Conservation (phyloP, 129 eudicot species). For the Ambrosia artemisiifolia region DNA sequence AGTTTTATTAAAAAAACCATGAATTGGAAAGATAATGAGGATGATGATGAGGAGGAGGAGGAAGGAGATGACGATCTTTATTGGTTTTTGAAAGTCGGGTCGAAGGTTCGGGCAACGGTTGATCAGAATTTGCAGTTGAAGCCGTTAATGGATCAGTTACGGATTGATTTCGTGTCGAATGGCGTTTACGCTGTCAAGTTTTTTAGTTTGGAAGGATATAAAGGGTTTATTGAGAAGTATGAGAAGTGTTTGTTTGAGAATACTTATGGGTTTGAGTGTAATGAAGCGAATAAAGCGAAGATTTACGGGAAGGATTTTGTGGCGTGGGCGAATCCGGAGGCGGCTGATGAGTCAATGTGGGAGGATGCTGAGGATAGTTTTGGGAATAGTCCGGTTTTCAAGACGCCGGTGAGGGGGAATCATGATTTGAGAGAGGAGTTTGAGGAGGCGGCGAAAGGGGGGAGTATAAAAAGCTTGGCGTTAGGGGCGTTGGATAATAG, state of each 20-base stretch:
- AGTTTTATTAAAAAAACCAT: slow-evolving; percentile 39
- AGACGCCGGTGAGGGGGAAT: slow-evolving; percentile 35
- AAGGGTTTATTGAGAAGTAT: slow-evolving; percentile 44
- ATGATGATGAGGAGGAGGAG: slow-evolving; percentile 38
- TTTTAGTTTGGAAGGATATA: slow-evolving; percentile 46
- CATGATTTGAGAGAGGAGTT: slow-evolving; percentile 76
- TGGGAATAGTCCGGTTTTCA: slow-evolving; percentile 40
- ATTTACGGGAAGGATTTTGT: slow-evolving; percentile 88
- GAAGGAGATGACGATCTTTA: slow-evolving; percentile 29
- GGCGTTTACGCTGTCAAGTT: slow-evolving; percentile 85
- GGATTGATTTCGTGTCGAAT: slow-evolving; percentile 64
- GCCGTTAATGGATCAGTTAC: slow-evolving; percentile 53
- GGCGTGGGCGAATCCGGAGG: slow-evolving; percentile 85
- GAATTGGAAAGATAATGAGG: slow-evolving; percentile 40
- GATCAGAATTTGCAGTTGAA: slow-evolving; percentile 65
- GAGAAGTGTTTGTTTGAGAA: slow-evolving; percentile 89
- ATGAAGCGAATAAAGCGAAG: slow-evolving; percentile 59
- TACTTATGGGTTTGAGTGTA: slow-evolving; percentile 61
- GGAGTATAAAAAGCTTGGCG: slow-evolving; percentile 82
- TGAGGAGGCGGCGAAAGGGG: slow-evolving; percentile 82
- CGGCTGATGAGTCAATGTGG: slow-evolving; percentile 95
- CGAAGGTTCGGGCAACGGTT: slow-evolving; percentile 50
- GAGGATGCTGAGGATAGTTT: slow-evolving; percentile 77
- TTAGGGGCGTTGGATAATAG: slow-evolving; percentile 92
- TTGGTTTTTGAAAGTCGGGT: slow-evolving; percentile 81